Conservation (phyloP, 192 early-diverging fungal species). For the Allomyces macrogynus region DNA sequence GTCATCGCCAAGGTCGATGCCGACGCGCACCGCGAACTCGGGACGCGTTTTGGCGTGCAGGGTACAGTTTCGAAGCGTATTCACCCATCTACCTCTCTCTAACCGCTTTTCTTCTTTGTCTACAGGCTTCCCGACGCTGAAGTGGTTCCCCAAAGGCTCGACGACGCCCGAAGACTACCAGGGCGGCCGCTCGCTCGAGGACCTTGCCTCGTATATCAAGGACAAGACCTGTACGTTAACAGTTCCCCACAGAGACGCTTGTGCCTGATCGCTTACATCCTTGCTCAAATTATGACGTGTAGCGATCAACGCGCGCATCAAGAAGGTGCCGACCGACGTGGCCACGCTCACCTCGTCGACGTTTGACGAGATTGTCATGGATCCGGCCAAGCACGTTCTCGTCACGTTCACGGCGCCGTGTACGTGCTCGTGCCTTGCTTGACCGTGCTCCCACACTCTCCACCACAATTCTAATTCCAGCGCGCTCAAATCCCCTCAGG, state of each 20-base stretch:
- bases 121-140: constrained; percentile 66
- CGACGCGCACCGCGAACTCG: constrained; percentile 69
- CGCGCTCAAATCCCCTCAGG: too few relatives aligned
- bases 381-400: constrained; percentile 50
- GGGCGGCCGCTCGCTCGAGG: constrained; percentile 63
- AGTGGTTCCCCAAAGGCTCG: constrained; percentile 76
- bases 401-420: constrained; percentile 89
- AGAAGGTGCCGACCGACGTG: constrained; percentile 47
- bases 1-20: constrained; percentile 67
- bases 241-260: neutral
- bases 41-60: constrained; percentile 47
- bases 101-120: too few relatives aligned
- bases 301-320: constrained; percentile 15
- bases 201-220: constrained; percentile 49
- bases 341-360: constrained; percentile 40
- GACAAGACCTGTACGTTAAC: constrained; percentile 50
- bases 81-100: too few relatives aligned
- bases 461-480: too few relatives aligned
- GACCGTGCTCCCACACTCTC: too few relatives aligned
- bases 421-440: too few relatives aligned
- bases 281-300: neutral
- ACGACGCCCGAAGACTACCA: constrained; percentile 36
- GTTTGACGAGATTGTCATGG: constrained; percentile 58
- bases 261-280: neutral
- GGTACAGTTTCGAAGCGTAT: constrained; percentile 7